phyloP scores from a whole-genome alignment of 1,284 basidiomycete genomes.

The Fomes fomentarius region DNA sequence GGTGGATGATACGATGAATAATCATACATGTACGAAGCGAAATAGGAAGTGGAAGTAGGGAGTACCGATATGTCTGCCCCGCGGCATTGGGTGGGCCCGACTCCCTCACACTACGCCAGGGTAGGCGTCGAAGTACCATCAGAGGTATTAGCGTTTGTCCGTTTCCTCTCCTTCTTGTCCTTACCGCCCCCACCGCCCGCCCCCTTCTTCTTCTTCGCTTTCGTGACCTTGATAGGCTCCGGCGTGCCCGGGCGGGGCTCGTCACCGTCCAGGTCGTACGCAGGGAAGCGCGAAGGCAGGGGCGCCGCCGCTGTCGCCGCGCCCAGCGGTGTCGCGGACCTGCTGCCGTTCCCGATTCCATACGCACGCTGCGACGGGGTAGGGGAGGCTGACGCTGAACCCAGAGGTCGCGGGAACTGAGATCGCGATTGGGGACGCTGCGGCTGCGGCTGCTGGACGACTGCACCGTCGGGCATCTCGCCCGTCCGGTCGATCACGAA shows the following conservation, averaged over 20 bases:
- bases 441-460: constrained; percentile 24
- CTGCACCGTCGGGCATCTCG: constrained; percentile 78
- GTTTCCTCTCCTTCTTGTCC: constrained; percentile 74
- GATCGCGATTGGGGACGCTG: constrained; percentile 22
- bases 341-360: constrained; percentile 23
- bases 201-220: constrained; percentile 66
- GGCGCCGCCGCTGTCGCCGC: constrained; percentile 19
- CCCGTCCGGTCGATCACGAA: constrained; percentile 79
- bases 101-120: too few relatives aligned
- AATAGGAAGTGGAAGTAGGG: too few relatives aligned
- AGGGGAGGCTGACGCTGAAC: constrained; percentile 7
- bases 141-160: constrained; percentile 40
- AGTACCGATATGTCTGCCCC: too few relatives aligned
- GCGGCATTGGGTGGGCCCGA: too few relatives aligned
- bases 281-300: constrained; percentile 54
- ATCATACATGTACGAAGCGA: too few relatives aligned
- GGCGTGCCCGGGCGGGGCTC: constrained; percentile 55
- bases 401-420: neutral
- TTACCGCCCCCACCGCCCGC: constrained; percentile 29
- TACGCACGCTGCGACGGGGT: constrained; percentile 19
- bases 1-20: too few relatives aligned
- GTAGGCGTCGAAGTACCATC: too few relatives aligned
- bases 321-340: constrained; percentile 7
- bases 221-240: constrained; percentile 74
- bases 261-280: constrained; percentile 54